Base-by-base conservation (phyloP, 2,329 filamentous ascomycete genomes). In the Teratosphaeria nubilosa region DNA sequence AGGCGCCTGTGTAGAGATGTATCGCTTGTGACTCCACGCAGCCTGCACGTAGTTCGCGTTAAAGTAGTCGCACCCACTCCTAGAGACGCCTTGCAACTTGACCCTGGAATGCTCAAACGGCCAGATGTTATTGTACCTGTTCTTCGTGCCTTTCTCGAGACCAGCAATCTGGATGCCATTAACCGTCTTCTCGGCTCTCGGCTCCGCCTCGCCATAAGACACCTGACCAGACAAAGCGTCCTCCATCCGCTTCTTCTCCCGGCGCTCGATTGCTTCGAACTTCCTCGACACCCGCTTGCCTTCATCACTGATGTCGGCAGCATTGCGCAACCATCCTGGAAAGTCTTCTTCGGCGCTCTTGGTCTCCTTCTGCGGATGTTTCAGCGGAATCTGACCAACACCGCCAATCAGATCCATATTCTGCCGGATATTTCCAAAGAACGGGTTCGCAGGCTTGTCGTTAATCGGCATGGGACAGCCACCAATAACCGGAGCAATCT, bases 121-220 rank as follows among this genome's bases (percentile, higher is more conserved):
- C 75, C 95, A 86, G 58, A 97, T 96, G 65, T 96, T 95, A 76
- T 96, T 97, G 77, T 99, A 99, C 9, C 94, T 84, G 67, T 99
- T 99, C 77, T 97, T 97, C 20, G 81, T 84, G 7, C 94, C 94
- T 72, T 96, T 94, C 68, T 99, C 94, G 31, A 99, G 88, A 7
- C 94, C 94, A 0, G 89, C 94, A 55, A 99, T 84, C 65, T 90
- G 87, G 7, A 95, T 82, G 16, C 34, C 51, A n/a, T 53, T 55
- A 34, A 50, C 58, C 48, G 57, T 63, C 24, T 74, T 73, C 41
- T 76, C 54, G 14, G 59, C 51, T 52, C 59, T 70, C 1, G 80
- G 69, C 0, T 68, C 60, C 3, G 69, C 64, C 24, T 76, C 74
- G 1, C 77, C 76, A 64, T 82, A 85, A 25, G 77, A 75, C 16